These are phyloP conservation scores for Suillus luteus DNA, from an alignment of 768 basidiomycete genomes.

Conservation along the genomic window DNA sequence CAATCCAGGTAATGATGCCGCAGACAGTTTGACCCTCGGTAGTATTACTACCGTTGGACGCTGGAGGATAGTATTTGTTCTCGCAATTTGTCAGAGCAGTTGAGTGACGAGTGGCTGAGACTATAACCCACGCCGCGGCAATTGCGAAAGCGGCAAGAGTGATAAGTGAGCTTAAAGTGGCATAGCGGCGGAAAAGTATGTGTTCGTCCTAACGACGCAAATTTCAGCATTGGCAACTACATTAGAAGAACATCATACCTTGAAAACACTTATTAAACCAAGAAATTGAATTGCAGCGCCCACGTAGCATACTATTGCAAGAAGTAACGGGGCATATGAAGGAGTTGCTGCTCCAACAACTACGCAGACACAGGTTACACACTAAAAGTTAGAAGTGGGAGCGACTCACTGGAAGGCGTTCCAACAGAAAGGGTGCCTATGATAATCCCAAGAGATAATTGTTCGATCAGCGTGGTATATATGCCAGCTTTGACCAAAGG, in stretches of 20 bases:
- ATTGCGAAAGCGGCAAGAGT: slow-evolving; percentile 68
- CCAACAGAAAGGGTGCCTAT: slow-evolving; percentile 75
- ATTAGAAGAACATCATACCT: slow-evolving; percentile 44
- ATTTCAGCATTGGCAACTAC: slow-evolving; percentile 13
- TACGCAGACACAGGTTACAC: slow-evolving; percentile 29
- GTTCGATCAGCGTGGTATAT: slow-evolving; percentile 77
- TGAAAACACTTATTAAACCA: slow-evolving; percentile 83
- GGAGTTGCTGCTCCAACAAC: slow-evolving; percentile 90
- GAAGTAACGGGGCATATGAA: slow-evolving; percentile 68
- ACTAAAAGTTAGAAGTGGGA: neutral
- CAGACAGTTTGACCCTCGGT: slow-evolving; percentile 75
- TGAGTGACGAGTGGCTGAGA: slow-evolving; percentile 77
- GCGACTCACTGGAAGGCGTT: slow-evolving; percentile 72
- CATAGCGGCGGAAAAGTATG: slow-evolving; percentile 65
- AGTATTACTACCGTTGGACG: slow-evolving; percentile 33
- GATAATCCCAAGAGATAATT: slow-evolving; percentile 64
- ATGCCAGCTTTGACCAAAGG: slow-evolving; percentile 91
- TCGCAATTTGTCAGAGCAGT: slow-evolving; percentile 71
- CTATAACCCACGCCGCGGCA: slow-evolving; percentile 77
- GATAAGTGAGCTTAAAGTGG: slow-evolving; percentile 60
- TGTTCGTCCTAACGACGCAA: slow-evolving; percentile 58
- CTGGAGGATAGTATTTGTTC: slow-evolving; percentile 51
- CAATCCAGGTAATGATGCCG: slow-evolving; percentile 89
- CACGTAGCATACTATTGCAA: slow-evolving; percentile 76
- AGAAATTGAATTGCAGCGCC: slow-evolving; percentile 77